A percentile compares a stretch with the other conserved stretches of the same genome.
Evolutionary conservation across 371 early-diverging fungal species (phyloP).

Genomic region (Parasitella parasitica): DNA sequence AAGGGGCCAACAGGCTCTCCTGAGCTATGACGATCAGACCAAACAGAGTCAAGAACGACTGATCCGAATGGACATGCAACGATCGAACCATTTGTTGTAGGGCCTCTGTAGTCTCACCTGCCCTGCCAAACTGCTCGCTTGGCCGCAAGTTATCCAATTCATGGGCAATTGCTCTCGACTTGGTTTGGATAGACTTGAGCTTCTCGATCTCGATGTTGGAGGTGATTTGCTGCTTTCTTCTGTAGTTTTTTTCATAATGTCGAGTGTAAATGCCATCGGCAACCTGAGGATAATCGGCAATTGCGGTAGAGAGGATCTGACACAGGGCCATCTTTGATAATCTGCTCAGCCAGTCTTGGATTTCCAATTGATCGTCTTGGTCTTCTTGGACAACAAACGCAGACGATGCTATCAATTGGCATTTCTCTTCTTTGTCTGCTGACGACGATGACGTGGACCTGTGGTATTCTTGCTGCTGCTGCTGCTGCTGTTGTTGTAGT

Average conservation of each 20-base stretch:
- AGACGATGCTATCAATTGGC: constrained; percentile 28
- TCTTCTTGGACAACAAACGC: constrained; percentile 17
- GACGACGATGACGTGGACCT: background rate
- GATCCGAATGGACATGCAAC: constrained; percentile 7
- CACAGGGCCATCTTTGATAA: constrained; percentile 33
- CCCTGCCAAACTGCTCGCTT: constrained; percentile 38
- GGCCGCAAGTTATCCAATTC: constrained; percentile 27
- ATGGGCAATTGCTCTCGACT: constrained; percentile 24
- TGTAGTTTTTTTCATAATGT: constrained; percentile 14
- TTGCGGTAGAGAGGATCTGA: constrained; percentile 30
- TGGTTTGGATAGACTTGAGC: constrained; percentile 16
- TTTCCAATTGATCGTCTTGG: background rate
- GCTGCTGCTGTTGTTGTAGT: background rate
- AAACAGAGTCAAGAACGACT: constrained; percentile 20
- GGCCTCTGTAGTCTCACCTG: constrained; percentile 22
- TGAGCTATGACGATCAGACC: constrained; percentile 31
- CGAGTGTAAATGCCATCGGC: constrained; percentile 18
- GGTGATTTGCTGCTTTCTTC: background rate
- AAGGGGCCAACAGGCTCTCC: constrained; percentile 29
- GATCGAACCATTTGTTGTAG: constrained; percentile 20
- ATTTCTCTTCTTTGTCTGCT: constrained; percentile 1
- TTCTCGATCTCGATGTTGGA: constrained; percentile 2
- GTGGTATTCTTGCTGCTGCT: background rate
- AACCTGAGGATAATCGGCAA: constrained; percentile 22
- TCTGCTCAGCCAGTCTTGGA: constrained; percentile 26